phyloP scores from a whole-genome alignment of 2,329 filamentous ascomycete genomes.

The Zymoseptoria brevis region DNA sequence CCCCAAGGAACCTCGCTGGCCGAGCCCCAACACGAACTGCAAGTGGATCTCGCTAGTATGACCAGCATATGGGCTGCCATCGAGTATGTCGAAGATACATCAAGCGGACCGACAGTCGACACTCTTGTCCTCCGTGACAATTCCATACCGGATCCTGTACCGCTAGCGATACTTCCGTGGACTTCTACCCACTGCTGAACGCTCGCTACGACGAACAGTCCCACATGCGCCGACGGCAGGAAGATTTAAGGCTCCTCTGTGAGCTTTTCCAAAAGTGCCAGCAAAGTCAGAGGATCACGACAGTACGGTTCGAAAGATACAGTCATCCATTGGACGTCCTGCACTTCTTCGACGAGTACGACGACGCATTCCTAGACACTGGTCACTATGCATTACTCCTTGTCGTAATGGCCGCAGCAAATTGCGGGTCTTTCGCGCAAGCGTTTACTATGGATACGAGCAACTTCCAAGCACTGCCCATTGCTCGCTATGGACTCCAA shows the following conservation, averaged over 20 bases:
- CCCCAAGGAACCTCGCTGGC: not conserved
- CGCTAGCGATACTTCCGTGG: not conserved
- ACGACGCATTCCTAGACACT: not conserved
- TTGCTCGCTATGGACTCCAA: not conserved
- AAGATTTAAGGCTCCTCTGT: not conserved
- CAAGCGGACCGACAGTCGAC: not conserved
- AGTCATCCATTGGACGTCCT: not conserved
- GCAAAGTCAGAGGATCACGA: not conserved
- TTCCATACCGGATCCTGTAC: not conserved
- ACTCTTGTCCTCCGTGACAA: not conserved
- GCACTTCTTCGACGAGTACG: not conserved
- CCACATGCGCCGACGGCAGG: not conserved
- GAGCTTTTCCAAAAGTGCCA: not conserved
- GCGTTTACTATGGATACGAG: not conserved
- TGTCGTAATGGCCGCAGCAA: not conserved
- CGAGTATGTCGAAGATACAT: not conserved
- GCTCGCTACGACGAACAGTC: not conserved
- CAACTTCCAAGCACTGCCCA: not conserved
- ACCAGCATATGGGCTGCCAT: not conserved
- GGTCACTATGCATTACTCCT: not conserved
- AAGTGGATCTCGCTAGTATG: not conserved
- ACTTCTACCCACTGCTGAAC: not conserved
- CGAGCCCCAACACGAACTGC: not conserved
- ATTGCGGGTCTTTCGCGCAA: not conserved
- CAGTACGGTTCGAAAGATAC: not conserved